phyloP scores from a whole-genome alignment of 805 yeast genomes.

The Metschnikowia lunata region DNA sequence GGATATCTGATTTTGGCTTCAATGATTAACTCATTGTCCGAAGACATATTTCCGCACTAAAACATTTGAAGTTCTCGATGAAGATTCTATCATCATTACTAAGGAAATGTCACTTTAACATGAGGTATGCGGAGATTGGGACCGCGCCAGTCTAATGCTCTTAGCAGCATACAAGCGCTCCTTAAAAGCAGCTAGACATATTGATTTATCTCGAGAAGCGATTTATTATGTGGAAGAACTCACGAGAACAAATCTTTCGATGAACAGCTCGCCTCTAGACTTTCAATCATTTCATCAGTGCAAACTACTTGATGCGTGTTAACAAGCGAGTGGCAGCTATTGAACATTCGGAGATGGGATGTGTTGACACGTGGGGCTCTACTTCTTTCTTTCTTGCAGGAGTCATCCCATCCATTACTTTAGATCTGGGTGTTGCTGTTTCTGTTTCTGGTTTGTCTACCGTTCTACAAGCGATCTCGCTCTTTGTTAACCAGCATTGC shows the following conservation, averaged over 20 bases:
- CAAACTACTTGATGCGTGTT: conserved; percentile 13
- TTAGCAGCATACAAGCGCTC: conserved; percentile 36
- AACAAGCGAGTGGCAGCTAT: conserved; percentile 9
- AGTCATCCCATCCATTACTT: not conserved
- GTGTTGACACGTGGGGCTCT: conserved; percentile 1
- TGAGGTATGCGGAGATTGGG: conserved; percentile 23
- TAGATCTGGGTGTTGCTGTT: not conserved
- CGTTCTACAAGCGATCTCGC: no score
- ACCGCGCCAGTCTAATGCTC: conserved; percentile 34
- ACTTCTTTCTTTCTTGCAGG: not conserved
- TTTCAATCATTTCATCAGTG: conserved; percentile 14
- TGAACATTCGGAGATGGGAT: not conserved
- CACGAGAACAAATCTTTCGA: conserved; percentile 29
- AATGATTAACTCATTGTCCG: conserved; percentile 15
- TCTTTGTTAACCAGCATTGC: no score
- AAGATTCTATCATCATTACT: conserved; percentile 52
- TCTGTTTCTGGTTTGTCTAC: no score
- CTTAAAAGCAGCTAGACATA: conserved; percentile 37
- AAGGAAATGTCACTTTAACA: conserved; percentile 30
- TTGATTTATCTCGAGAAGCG: conserved; percentile 59
- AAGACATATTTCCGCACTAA: conserved; percentile 26
- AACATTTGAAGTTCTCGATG: conserved; percentile 45
- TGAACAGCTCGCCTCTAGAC: conserved; percentile 20
- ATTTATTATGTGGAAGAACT: conserved; percentile 52
- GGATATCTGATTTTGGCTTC: conserved; percentile 33